Conservation (phyloP, 805 yeast species). For the Lipomyces sp. region DNA sequence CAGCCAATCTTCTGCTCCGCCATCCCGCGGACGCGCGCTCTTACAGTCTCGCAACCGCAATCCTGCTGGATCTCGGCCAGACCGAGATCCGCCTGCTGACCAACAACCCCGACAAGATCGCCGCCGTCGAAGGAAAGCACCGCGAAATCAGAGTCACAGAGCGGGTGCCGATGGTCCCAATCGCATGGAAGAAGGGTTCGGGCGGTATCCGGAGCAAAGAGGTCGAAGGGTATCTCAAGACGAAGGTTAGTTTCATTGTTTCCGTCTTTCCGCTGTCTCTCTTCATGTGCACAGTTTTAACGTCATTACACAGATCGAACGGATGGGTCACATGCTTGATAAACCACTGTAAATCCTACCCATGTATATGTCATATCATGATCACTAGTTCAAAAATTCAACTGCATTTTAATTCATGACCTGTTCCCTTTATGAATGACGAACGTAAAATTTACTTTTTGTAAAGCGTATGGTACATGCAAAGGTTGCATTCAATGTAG, state of each 20-base stretch:
- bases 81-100: slow-evolving; percentile 73
- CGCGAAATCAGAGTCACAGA: slow-evolving; percentile 71
- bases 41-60: slow-evolving; percentile 90
- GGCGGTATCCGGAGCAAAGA: slow-evolving; percentile 80
- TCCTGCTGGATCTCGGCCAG: slow-evolving; percentile 76
- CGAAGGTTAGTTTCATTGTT: slow-evolving; percentile 50
- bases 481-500: background rate
- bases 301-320: slow-evolving; percentile 50
- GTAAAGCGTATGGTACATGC: background rate
- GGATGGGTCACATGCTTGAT: slow-evolving; percentile 92
- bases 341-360: slow-evolving; percentile 18
- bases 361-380: no score
- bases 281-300: background rate
- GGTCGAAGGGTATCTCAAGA: slow-evolving; percentile 87
- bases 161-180: slow-evolving; percentile 95
- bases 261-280: background rate
- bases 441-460: background rate
- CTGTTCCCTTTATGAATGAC: background rate
- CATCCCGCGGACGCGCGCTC: slow-evolving; percentile 99
- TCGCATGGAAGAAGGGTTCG: slow-evolving; percentile 71
- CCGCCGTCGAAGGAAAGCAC: slow-evolving; percentile 88
- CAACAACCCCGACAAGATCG: slow-evolving; percentile 93
- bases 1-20: slow-evolving; percentile 84
- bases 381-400: background rate
- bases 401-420: background rate